These are phyloP conservation scores for Phytophthora pinifolia DNA, from an alignment of 352 stramenopile species.

Conservation along the genomic window DNA sequence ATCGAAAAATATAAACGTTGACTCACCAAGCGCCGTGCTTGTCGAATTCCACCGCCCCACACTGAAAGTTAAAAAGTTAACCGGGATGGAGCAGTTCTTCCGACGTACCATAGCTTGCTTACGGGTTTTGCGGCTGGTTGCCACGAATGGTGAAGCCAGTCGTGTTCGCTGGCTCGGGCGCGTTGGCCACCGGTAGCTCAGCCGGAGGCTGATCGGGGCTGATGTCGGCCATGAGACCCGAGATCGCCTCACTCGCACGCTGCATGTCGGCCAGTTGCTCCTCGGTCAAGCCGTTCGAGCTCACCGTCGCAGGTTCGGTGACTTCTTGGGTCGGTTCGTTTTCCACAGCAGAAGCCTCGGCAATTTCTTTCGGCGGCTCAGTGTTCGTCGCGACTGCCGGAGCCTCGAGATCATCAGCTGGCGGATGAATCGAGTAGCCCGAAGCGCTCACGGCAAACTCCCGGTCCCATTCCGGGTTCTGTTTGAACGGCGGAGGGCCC, in stretches of 20 bases:
- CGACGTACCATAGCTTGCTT: slow-evolving; percentile 2
- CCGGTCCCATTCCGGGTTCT: slow-evolving; percentile 36
- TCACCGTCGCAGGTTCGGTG: not conserved
- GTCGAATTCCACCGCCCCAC: not conserved
- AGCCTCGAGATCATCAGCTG: slow-evolving; percentile 28
- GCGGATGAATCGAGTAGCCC: slow-evolving; percentile 30
- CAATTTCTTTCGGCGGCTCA: slow-evolving; percentile 13
- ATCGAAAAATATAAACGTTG: slow-evolving; percentile 15
- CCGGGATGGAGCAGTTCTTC: not conserved
- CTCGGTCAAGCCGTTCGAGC: not conserved
- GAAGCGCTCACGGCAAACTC: slow-evolving; percentile 17
- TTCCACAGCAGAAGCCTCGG: not conserved
- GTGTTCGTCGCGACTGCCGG: slow-evolving; percentile 20
- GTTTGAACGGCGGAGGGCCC: slow-evolving; percentile 27
- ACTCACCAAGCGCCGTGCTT: slow-evolving; percentile 4
- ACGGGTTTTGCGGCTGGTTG: slow-evolving; percentile 23
- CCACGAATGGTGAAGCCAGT: slow-evolving; percentile 31
- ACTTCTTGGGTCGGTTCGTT: not conserved
- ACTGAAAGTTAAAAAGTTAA: not conserved
- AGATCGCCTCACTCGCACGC: slow-evolving; percentile 27
- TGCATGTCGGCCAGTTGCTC: slow-evolving; percentile 22
- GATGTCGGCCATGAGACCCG: slow-evolving; percentile 29
- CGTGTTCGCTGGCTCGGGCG: slow-evolving; percentile 6
- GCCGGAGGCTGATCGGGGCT: slow-evolving; percentile 7
- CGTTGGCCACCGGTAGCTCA: not conserved